Evolutionary conservation across 2,329 filamentous ascomycete species (phyloP).

Genomic region (Canariomyces notabilis): DNA sequence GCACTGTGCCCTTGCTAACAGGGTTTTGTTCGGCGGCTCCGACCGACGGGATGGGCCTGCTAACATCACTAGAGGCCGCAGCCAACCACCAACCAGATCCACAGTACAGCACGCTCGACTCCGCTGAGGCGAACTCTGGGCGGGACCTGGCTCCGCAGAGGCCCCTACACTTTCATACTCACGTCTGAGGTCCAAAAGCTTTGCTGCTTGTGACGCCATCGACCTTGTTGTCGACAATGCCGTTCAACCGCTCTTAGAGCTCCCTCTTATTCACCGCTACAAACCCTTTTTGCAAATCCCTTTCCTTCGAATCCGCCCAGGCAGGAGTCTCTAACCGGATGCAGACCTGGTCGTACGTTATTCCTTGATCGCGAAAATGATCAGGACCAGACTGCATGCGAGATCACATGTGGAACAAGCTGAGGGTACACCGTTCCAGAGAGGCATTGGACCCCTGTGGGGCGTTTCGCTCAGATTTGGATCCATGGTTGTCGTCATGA

Average conservation of each 20-base stretch:
- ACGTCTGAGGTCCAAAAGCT: conserved; percentile 6
- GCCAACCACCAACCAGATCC: conserved; percentile 1
- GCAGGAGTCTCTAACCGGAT: not conserved
- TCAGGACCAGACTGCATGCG: not conserved
- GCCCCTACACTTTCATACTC: conserved; percentile 5
- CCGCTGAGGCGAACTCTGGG: conserved; percentile 3
- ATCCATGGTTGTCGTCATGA: not conserved
- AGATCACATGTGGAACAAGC: not conserved
- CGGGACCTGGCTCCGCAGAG: conserved; percentile 8
- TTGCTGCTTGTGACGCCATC: conserved; percentile 20
- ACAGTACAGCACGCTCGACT: not conserved
- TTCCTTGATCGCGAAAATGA: not conserved
- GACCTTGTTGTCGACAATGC: not conserved
- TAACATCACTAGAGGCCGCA: not conserved
- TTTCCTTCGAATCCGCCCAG: not conserved
- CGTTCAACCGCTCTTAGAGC: not conserved
- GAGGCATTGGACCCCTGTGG: not conserved
- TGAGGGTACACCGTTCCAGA: not conserved
- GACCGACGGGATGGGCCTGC: not conserved
- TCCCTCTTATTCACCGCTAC: not conserved
- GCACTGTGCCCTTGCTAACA: not conserved
- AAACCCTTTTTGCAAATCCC: not conserved
- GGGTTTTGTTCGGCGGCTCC: not conserved
- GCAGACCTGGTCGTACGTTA: not conserved
- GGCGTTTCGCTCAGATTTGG: not conserved